Conservation (phyloP, 2,329 filamentous ascomycete genomes). For the Sordariomycetes sp. region DNA sequence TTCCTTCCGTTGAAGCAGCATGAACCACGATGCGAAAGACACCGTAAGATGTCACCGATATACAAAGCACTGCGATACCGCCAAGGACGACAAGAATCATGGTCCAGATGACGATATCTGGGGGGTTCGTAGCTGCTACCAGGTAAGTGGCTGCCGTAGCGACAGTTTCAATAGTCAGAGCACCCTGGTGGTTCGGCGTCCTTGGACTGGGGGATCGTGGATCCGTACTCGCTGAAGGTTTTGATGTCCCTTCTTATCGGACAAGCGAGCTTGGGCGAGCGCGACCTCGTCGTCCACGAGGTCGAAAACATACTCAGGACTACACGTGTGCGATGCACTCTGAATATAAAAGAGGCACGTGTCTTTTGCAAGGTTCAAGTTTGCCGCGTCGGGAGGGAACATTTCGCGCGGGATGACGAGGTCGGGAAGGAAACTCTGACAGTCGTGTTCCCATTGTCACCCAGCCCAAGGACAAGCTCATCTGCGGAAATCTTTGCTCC, state of each 20-base stretch:
- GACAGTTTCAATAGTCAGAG: neutral
- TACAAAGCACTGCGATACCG: neutral
- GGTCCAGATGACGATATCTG: neutral
- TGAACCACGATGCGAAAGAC: neutral
- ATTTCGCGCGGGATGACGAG: slow-evolving; percentile 30
- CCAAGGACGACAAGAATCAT: neutral
- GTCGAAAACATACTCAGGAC: slow-evolving; percentile 36
- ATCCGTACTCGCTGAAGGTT: neutral
- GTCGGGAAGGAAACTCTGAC: slow-evolving; percentile 41
- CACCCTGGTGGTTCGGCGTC: neutral
- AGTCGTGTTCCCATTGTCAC: slow-evolving; percentile 27
- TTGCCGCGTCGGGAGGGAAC: slow-evolving; percentile 17
- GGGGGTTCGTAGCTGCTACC: neutral
- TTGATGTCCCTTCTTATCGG: slow-evolving; percentile 21
- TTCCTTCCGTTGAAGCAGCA: slow-evolving; percentile 1
- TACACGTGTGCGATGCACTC: slow-evolving; percentile 26
- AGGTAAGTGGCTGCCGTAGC: neutral
- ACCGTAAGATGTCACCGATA: neutral
- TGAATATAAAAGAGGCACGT: slow-evolving; percentile 45
- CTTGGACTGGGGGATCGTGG: slow-evolving; percentile 1
- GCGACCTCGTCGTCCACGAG: slow-evolving; percentile 58
- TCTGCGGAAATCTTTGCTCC: slow-evolving; percentile 34
- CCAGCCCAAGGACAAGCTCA: slow-evolving; percentile 33
- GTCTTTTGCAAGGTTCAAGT: slow-evolving; percentile 23
- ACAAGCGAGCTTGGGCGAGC: slow-evolving; percentile 54